Conservation (phyloP, 768 basidiomycete genomes). For the Mycena vulgaris region DNA sequence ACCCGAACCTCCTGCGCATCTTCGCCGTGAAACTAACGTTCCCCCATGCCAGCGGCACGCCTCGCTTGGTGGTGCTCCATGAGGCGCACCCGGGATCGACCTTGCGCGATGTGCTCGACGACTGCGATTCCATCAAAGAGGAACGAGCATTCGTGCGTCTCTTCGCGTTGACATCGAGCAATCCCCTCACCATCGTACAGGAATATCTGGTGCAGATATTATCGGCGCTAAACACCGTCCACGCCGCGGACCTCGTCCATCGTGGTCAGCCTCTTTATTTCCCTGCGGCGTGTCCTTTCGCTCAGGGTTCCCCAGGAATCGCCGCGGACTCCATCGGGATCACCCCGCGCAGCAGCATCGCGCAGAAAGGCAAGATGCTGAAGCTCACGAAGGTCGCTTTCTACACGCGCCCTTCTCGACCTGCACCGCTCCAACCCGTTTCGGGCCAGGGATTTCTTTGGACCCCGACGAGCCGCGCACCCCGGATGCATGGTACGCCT, state of each 20-base stretch:
- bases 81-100: conserved; percentile 80
- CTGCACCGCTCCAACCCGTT: conserved; percentile 89
- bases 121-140: conserved; percentile 81
- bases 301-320: conserved; percentile 61
- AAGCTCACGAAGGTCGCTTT: conserved; percentile 85
- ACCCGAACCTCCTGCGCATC: conserved; percentile 76
- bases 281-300: background rate
- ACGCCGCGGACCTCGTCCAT: conserved; percentile 78
- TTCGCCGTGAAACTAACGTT: conserved; percentile 77
- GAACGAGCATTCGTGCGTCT: conserved; percentile 75
- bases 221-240: conserved; percentile 77
- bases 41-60: conserved; percentile 62
- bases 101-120: conserved; percentile 81
- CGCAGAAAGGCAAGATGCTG: conserved; percentile 71
- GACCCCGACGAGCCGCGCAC: conserved; percentile 54
- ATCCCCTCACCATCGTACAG: too few relatives aligned
- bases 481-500: conserved; percentile 65
- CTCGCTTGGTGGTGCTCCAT: conserved; percentile 76
- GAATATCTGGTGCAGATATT: conserved; percentile 85
- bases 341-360: conserved; percentile 61
- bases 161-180: too few relatives aligned
- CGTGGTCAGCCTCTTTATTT: conserved; percentile 62
- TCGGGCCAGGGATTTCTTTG: conserved; percentile 59
- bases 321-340: conserved; percentile 74
- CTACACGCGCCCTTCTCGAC: conserved; percentile 80